Evolutionary conservation across 768 basidiomycete species (phyloP).

Genomic region (Lactifluus volemus): DNA sequence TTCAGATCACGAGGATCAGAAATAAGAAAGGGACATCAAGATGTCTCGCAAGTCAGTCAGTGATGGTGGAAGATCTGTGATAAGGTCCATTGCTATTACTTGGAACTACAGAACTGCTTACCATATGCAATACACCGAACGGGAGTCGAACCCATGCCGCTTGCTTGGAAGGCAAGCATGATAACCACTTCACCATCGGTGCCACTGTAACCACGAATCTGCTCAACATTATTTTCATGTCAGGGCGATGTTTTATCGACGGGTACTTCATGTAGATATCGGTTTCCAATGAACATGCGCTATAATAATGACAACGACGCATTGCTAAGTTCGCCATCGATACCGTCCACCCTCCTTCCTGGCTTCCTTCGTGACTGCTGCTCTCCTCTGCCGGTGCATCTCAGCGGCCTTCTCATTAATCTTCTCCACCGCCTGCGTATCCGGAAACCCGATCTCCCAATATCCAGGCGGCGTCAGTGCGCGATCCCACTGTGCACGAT

Average conservation of each 20-base stretch:
- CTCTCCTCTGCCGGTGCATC: constrained; percentile 61
- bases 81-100: too few species aligned
- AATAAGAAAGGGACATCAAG: neutral
- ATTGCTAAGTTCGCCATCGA: neutral
- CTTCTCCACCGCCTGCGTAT: constrained; percentile 67
- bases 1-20: neutral
- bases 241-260: too few species aligned
- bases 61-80: too few species aligned
- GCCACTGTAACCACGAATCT: neutral
- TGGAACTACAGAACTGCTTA: too few species aligned
- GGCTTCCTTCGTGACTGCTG: constrained; percentile 51
- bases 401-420: constrained; percentile 69
- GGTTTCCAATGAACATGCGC: too few species aligned
- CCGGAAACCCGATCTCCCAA: constrained; percentile 87
- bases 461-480: constrained; percentile 77
- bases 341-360: constrained; percentile 15
- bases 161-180: constrained; percentile 31
- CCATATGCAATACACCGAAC: constrained; percentile 15
- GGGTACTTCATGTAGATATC: too few species aligned
- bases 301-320: neutral
- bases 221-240: neutral
- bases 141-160: constrained; percentile 27
- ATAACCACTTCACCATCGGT: constrained; percentile 26
- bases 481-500: constrained; percentile 62
- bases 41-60: too few species aligned